Evolutionary conservation across 169 alveolate species (phyloP).

Genomic region (Toxoplasma gondii): DNA sequence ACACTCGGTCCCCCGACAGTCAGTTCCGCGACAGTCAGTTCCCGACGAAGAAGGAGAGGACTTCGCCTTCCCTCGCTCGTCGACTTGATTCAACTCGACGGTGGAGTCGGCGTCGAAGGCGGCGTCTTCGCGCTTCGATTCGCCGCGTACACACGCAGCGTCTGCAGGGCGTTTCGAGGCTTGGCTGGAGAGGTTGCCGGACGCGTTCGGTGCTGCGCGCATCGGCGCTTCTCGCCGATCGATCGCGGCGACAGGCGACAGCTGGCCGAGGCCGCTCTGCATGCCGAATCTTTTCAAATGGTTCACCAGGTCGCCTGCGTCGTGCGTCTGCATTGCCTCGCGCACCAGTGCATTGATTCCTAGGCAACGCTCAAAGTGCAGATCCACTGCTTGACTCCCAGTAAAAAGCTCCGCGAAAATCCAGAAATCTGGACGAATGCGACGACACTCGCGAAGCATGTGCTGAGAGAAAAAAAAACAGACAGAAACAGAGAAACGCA

Average conservation of each 20-base stretch:
- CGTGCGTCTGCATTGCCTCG: conserved; percentile 82
- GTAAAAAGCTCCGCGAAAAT: conserved; percentile 94
- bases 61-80: too few species aligned
- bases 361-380: conserved; percentile 82
- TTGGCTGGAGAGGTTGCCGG: not conserved
- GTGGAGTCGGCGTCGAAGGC: not conserved
- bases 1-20: not conserved
- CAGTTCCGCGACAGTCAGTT: too few species aligned
- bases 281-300: conserved; percentile 46
- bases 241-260: conserved; percentile 7
- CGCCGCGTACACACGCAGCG: not conserved
- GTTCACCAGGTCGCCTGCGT: conserved; percentile 47
- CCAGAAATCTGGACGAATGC: conserved; percentile 86
- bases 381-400: conserved; percentile 83
- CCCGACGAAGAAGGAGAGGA: not conserved
- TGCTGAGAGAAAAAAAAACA: conserved; percentile 59
- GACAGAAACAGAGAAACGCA: not conserved
- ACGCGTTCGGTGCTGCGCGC: not conserved
- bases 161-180: not conserved
- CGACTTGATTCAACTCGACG: not conserved
- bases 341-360: conserved; percentile 91
- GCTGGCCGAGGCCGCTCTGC: conserved; percentile 34
- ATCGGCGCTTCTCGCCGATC: not conserved
- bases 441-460: conserved; percentile 88
- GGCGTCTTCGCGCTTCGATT: not conserved